A percentile compares a stretch with the other conserved stretches of the same genome.
These are phyloP conservation scores for Lojkania enalia DNA, from an alignment of 2,329 filamentous ascomycete genomes.

Conservation along the genomic window DNA sequence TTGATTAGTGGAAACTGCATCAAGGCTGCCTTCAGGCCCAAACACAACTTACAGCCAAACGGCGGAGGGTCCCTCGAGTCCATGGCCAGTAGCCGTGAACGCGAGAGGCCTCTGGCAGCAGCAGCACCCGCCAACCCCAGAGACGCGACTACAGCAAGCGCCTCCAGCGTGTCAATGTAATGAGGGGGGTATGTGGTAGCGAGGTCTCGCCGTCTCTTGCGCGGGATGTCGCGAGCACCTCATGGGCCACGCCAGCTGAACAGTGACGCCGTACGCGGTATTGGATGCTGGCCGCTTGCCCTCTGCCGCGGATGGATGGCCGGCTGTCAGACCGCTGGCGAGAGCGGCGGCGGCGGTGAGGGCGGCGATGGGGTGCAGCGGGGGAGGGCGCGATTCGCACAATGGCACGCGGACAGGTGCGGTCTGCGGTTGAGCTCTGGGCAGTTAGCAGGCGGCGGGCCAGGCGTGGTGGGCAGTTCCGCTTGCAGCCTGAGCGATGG, in stretches of 20 bases:
- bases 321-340: too few relatives aligned
- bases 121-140: slow-evolving; percentile 31
- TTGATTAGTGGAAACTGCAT: slow-evolving; percentile 13
- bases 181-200: too few relatives aligned
- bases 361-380: background rate
- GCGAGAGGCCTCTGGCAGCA: slow-evolving; percentile 28
- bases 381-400: background rate
- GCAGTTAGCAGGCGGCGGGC: background rate
- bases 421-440: background rate
- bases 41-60: slow-evolving; percentile 37
- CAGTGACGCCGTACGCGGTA: too few relatives aligned
- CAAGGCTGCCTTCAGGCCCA: background rate
- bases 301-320: too few relatives aligned
- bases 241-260: too few relatives aligned
- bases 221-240: too few relatives aligned
- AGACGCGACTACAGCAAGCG: slow-evolving; percentile 24
- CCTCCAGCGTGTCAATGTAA: slow-evolving; percentile 35
- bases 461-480: background rate
- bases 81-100: slow-evolving; percentile 28
- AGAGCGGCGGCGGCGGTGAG: too few relatives aligned
- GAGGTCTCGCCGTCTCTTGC: too few relatives aligned
- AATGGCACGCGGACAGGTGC: background rate
- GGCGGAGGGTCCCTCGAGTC: slow-evolving; percentile 38
- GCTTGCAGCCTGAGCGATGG: background rate
- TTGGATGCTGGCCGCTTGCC: too few relatives aligned